Evolutionary conservation across 2,329 filamentous ascomycete species (phyloP).

Genomic region (Akanthomyces dipterigenus): DNA sequence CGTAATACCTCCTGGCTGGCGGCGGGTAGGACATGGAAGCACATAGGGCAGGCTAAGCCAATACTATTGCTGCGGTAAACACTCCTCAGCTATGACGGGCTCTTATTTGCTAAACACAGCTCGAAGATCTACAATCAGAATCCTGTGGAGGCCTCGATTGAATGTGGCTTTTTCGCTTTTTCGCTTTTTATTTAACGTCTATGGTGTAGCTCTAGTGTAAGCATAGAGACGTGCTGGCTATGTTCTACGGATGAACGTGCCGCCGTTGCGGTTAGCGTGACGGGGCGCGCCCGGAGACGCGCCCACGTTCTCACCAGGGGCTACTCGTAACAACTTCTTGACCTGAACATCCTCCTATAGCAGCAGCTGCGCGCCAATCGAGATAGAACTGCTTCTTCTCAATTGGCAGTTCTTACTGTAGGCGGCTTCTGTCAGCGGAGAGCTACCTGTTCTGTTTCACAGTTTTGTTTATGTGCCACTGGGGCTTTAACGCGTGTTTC

Average conservation of each 20-base stretch:
- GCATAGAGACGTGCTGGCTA: not conserved
- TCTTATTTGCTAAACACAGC: conserved; percentile 51
- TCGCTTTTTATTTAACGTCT: not conserved
- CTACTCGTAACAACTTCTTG: too few relatives aligned
- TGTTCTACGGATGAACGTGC: not conserved
- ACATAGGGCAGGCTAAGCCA: too few relatives aligned
- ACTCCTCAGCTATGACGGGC: conserved; percentile 41
- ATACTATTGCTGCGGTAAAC: conserved; percentile 15
- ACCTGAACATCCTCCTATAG: not conserved
- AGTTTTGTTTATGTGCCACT: not conserved
- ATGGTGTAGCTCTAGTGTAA: not conserved
- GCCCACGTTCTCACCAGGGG: too few relatives aligned
- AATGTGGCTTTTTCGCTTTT: not conserved
- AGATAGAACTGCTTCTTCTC: not conserved
- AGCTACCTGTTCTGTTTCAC: not conserved
- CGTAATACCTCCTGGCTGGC: too few relatives aligned
- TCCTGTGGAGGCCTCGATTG: conserved; percentile 28
- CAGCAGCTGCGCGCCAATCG: not conserved
- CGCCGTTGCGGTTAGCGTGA: not conserved
- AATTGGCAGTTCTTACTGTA: not conserved
- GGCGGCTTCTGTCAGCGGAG: not conserved
- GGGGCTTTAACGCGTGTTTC: not conserved
- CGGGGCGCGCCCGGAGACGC: too few relatives aligned
- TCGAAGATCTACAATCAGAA: conserved; percentile 56
- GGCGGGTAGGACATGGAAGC: too few relatives aligned